A percentile compares a stretch with the other conserved stretches of the same genome.
These are phyloP conservation scores for Cicer chorassanicum DNA, from an alignment of 306 rosid genomes.

Conservation along the genomic window DNA sequence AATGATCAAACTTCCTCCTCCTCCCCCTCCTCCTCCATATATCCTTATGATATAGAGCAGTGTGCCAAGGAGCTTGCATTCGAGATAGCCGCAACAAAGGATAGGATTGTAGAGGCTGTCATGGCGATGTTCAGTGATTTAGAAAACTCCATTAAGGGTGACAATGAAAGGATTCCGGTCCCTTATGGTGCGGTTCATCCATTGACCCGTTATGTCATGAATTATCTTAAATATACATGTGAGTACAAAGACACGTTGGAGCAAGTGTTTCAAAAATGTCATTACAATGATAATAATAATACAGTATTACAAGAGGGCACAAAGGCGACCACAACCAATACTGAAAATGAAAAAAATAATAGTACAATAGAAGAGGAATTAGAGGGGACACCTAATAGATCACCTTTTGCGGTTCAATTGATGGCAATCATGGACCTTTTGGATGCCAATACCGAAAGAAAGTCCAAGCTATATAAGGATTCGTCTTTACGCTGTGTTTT, in stretches of 20 bases:
- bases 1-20: not conserved
- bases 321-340: not conserved
- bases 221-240: constrained; percentile 75
- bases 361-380: not conserved
- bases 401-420: constrained; percentile 57
- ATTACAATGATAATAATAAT: not conserved
- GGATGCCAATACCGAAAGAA: constrained; percentile 64
- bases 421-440: constrained; percentile 61
- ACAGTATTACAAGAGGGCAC: not conserved
- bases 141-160: constrained; percentile 66
- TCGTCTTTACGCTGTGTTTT: constrained; percentile 59
- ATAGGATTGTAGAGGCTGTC: constrained; percentile 50
- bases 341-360: not conserved
- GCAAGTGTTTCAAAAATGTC: constrained; percentile 54
- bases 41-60: constrained; percentile 31
- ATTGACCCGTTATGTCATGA: constrained; percentile 79
- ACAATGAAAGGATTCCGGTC: constrained; percentile 65
- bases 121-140: constrained; percentile 64
- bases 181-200: constrained; percentile 86
- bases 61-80: constrained; percentile 47
- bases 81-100: constrained; percentile 50
- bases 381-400: constrained; percentile 45
- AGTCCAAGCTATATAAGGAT: constrained; percentile 67
- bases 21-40: too few species aligned
- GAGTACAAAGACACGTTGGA: constrained; percentile 75